These are phyloP conservation scores for Cyberlindnera americana DNA, from an alignment of 805 yeast genomes.

Conservation along the genomic window DNA sequence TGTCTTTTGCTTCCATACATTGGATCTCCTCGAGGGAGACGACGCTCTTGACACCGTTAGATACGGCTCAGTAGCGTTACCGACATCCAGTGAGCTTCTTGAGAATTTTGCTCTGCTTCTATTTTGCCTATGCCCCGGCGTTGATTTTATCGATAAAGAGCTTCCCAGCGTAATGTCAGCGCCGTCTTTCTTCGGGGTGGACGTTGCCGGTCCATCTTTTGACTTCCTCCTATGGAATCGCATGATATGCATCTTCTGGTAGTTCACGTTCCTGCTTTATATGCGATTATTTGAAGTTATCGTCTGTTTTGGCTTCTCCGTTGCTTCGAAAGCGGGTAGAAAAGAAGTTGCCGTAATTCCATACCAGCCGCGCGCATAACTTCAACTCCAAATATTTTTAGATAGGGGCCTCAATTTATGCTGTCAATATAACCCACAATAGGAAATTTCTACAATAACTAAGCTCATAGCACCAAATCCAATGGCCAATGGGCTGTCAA, in stretches of 20 bases:
- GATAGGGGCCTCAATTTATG: too few species aligned
- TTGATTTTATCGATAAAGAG: constrained; percentile 1
- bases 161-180: too few species aligned
- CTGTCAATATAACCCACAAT: too few species aligned
- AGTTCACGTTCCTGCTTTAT: not conserved
- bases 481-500: too few species aligned
- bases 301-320: not conserved
- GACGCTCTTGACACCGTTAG: not conserved
- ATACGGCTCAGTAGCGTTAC: constrained; percentile 1
- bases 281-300: not conserved
- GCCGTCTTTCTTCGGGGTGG: constrained; percentile 2
- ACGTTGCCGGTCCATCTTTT: not conserved
- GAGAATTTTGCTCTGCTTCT: too few species aligned
- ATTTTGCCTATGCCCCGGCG: not conserved
- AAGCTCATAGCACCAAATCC: too few species aligned
- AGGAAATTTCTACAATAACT: too few species aligned
- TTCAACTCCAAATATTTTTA: too few species aligned
- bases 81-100: not conserved
- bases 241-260: not conserved
- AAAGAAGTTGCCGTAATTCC: too few species aligned
- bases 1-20: constrained; percentile 2
- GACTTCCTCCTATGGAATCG: not conserved
- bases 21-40: not conserved
- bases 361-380: too few species aligned
- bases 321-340: too few species aligned